These are phyloP conservation scores for Blastocrithidia nonstop DNA, from an alignment of 208 protist species.

Conservation along the genomic window DNA sequence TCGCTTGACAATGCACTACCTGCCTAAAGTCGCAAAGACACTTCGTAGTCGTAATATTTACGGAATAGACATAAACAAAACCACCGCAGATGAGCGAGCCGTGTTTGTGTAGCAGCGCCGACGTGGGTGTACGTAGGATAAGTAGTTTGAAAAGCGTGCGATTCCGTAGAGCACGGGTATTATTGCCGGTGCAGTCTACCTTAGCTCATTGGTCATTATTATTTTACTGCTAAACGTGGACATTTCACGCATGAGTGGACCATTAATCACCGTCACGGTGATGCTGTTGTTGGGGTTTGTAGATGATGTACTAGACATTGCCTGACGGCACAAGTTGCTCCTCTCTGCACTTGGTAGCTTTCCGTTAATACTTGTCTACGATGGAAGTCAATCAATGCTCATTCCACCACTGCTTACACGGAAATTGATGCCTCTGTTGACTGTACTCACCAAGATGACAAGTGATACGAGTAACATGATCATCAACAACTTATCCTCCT, in stretches of 20 bases:
- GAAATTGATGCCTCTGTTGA: too few species aligned
- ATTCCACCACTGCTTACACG: constrained; percentile 51
- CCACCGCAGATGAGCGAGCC: constrained; percentile 39
- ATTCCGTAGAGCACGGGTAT: constrained; percentile 74
- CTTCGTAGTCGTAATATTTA: constrained; percentile 78
- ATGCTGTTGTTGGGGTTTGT: constrained; percentile 99
- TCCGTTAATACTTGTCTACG: constrained; percentile 88
- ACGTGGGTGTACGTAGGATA: constrained; percentile 6
- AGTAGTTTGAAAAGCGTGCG: constrained; percentile 16
- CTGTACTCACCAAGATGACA: too few species aligned
- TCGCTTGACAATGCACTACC: constrained; percentile 34
- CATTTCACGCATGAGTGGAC: constrained; percentile 39
- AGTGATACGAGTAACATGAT: too few species aligned
- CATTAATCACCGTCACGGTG: constrained; percentile 91
- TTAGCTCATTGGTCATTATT: constrained; percentile 43
- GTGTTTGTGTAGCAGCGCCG: constrained; percentile 21
- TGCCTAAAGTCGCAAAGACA: constrained; percentile 27
- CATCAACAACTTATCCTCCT: too few species aligned
- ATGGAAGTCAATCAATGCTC: constrained; percentile 76
- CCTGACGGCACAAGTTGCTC: constrained; percentile 95
- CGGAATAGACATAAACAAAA: constrained; percentile 94
- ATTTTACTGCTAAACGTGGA: constrained; percentile 10
- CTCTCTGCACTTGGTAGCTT: constrained; percentile 92
- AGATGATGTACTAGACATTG: constrained; percentile 98
- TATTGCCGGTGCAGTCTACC: constrained; percentile 50